Evolutionary conservation across 768 basidiomycete species (phyloP).

Genomic region (Termitomyces sp.): DNA sequence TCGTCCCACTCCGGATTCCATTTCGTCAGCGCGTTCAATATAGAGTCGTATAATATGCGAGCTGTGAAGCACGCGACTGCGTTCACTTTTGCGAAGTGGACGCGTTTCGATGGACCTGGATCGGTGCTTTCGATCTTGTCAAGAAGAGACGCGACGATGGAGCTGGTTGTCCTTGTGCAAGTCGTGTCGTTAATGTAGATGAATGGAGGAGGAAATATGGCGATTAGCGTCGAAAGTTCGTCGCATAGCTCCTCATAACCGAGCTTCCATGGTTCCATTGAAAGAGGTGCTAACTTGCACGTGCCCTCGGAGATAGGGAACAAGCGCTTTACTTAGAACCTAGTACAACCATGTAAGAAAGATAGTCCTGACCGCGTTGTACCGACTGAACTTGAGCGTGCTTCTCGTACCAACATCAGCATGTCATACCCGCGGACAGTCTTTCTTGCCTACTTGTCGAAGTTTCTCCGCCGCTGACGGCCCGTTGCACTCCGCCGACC

Average conservation of each 20-base stretch:
- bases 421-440: neutral
- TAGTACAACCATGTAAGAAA: too few relatives aligned
- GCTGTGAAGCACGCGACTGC: conserved; percentile 56
- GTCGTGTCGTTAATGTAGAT: conserved; percentile 60
- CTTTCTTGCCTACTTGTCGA: neutral
- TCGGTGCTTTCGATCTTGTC: conserved; percentile 12
- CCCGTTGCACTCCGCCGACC: neutral
- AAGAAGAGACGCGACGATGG: conserved; percentile 35
- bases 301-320: neutral
- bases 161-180: conserved; percentile 39
- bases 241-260: conserved; percentile 18
- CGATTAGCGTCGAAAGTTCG: conserved; percentile 24
- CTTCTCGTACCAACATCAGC: too few relatives aligned
- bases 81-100: conserved; percentile 44
- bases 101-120: conserved; percentile 18
- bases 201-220: conserved; percentile 46
- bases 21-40: conserved; percentile 53
- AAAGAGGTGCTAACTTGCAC: neutral
- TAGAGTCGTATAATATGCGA: conserved; percentile 59
- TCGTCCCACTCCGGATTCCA: conserved; percentile 56
- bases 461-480: conserved; percentile 3
- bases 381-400: too few relatives aligned
- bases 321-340: too few relatives aligned
- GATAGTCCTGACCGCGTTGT: too few relatives aligned
- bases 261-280: neutral